Base-by-base conservation (phyloP, 306 rosid species). In the Glycine tomentella region DNA sequence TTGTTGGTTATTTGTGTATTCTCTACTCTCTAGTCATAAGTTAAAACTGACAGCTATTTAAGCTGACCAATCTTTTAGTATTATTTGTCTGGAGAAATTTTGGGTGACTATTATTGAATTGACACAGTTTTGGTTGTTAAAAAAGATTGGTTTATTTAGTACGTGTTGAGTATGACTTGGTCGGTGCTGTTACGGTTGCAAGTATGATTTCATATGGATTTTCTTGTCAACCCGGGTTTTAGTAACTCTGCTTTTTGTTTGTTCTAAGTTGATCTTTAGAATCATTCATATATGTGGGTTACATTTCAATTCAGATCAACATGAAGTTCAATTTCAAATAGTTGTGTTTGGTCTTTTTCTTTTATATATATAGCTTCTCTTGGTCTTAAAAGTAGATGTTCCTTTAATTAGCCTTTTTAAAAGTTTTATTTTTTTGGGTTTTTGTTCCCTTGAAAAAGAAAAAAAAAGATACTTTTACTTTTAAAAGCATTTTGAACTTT, bases 1-100 rank as follows among this genome's bases (percentile, higher is more conserved):
- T 64, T 57, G 69, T 3, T 36, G 25, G 36, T 45, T 50, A 50
- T 52, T 83, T 76, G 61, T 79, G 83, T 71, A 65, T 80, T 71
- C 77, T 62, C 57, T 79, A 79, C 25, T 20, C 25, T 20, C n/a
- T 20, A 20, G 53, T 72, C 71, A 14, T 38, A 59, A 48, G 72
- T 40, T 62, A 75, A 45, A 63, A 69, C 44, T 64, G 31, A 61
- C 20, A 11, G n/a, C 63, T 67, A 59, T 50, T 5, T 42, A 78
- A 71, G 46, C 53, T n/a, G 16, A 36, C 64, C 10, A 13, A 15
- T 65, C n/a, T 61, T 2, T 61, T 20, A n/a, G 71, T 40, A 57
- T 51, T 36, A n/a, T n/a, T n/a, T n/a, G n/a, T n/a, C n/a, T n/a
- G n/a, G n/a, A n/a, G n/a, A n/a, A n/a, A n/a, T n/a, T n/a, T n/a